Conservation (phyloP, 768 basidiomycete species). For the Coprinellus aureogranulatus region DNA sequence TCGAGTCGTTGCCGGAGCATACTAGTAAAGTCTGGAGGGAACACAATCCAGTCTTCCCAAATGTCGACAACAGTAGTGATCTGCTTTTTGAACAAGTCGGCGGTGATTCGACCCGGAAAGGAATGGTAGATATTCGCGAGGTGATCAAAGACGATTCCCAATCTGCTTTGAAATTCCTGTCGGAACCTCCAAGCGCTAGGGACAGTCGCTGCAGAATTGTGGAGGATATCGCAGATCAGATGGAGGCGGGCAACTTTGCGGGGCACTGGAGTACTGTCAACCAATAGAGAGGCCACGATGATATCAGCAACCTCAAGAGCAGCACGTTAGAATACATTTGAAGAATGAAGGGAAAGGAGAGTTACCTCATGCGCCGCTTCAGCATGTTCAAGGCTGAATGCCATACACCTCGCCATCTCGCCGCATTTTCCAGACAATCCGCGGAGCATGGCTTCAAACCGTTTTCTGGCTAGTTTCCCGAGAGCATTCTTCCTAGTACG, state of each 20-base stretch:
- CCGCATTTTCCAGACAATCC: constrained; percentile 82
- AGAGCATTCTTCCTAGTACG: constrained; percentile 71
- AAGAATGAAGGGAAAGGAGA: not conserved
- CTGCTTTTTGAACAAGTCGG: constrained; percentile 93
- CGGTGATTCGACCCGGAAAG: constrained; percentile 93
- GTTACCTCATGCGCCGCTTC: constrained; percentile 90
- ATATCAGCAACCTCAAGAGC: constrained; percentile 80
- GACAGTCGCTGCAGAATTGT: constrained; percentile 91
- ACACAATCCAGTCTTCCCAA: constrained; percentile 99
- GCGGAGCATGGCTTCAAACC: constrained; percentile 90
- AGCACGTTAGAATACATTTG: not conserved
- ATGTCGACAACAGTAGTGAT: constrained; percentile 87
- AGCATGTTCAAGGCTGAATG: constrained; percentile 94
- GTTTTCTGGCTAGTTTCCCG: constrained; percentile 72
- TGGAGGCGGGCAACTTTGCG: constrained; percentile 94
- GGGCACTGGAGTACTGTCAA: constrained; percentile 94
- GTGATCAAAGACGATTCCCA: constrained; percentile 96
- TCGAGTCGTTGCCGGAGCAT: constrained; percentile 75
- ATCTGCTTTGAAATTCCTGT: constrained; percentile 85
- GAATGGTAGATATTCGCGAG: constrained; percentile 91
- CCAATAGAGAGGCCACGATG: constrained; percentile 82
- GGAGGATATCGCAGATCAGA: constrained; percentile 95
- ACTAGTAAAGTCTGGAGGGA: constrained; percentile 79
- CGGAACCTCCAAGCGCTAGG: constrained; percentile 98
- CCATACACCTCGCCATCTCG: constrained; percentile 93